Evolutionary conservation across 495 filamentous ascomycete species (phyloP), one percentile per base, ranked within the genome.

Genomic region (Tuber melanosporum): DNA sequence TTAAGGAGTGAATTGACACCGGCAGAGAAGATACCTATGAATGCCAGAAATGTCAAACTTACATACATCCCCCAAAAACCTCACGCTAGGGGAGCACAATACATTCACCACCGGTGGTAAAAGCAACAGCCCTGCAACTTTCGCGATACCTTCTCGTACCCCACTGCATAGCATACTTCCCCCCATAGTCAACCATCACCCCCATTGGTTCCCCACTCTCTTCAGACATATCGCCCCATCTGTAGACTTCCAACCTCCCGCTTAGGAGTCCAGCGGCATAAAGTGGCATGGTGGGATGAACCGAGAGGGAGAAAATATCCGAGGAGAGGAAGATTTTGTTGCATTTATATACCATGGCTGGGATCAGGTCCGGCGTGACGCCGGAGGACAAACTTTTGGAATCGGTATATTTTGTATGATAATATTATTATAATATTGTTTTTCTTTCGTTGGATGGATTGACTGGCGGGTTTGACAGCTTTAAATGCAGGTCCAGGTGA

Each of bases 1-100:
- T 99, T 99, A 75, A 99, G 88, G 49, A 98, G 84, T 39, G 92
- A 91, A 86, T 99, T 96, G 70, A 91, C 95, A 66, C 95, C 96
- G 32, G 93, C 92, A 0, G 94, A 97, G 84, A 94, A 97, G 74
- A 98, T 87, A 49, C 87, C 88, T 90, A 62, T 62, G 66, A 75
- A 75, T 70, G 77, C 70, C 41, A 78, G 39, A 69, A 41, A 22
- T 73, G 22, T 70, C 45, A 32, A 44, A 20, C 52, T 22, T 77
- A 52, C 17, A 49, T 45, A 32, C 32, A n/a, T 3, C 47, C 22
- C 32, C 15, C 26, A 70, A 39, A 22, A 62, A 10, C 8, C 10
- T 41, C 15, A 26, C 36, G 57, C 8, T 41, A 42, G 36, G 62
- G 46, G 19, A 1, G 19, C 41, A 39, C 81, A 86, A 80, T 72